phyloP scores from a whole-genome alignment of 2,329 filamentous ascomycete species.

The Fusarium coffeatum region DNA sequence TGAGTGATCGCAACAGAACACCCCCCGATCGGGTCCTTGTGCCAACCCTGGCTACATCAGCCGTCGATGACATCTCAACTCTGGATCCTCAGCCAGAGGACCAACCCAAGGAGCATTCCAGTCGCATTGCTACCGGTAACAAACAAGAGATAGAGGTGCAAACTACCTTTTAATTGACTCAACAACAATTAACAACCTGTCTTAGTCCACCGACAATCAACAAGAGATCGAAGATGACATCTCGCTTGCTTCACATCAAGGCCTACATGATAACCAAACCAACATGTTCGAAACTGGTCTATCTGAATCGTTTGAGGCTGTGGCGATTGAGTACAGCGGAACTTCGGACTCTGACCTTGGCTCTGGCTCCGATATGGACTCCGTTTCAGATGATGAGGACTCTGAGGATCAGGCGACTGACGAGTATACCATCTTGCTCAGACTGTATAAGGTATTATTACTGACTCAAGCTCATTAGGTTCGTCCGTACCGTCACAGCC shows the following conservation, averaged over 20 bases:
- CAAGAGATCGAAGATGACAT: not conserved
- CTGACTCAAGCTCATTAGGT: constrained; percentile 20
- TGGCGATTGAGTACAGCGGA: constrained; percentile 23
- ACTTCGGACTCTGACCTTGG: constrained; percentile 40
- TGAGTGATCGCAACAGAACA: not conserved
- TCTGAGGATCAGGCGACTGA: constrained; percentile 38
- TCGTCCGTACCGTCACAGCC: constrained; percentile 30
- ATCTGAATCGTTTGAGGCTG: constrained; percentile 6
- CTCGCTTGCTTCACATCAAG: not conserved
- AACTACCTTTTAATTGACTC: not conserved
- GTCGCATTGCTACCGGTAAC: not conserved
- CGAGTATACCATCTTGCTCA: constrained; percentile 27
- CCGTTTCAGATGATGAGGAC: constrained; percentile 39
- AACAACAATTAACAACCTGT: not conserved
- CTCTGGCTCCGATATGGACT: constrained; percentile 37
- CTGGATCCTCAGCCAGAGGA: not conserved
- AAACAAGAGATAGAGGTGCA: constrained; percentile 13
- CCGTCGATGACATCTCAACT: constrained; percentile 7
- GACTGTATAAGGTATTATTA: not conserved
- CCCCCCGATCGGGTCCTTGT: constrained; percentile 1
- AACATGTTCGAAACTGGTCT: not conserved
- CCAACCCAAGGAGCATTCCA: not conserved
- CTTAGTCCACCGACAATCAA: not conserved
- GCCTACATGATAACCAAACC: constrained; percentile 10
- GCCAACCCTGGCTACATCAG: not conserved